Conservation (phyloP, 2,329 filamentous ascomycete genomes). For the Microcera coccophila region DNA sequence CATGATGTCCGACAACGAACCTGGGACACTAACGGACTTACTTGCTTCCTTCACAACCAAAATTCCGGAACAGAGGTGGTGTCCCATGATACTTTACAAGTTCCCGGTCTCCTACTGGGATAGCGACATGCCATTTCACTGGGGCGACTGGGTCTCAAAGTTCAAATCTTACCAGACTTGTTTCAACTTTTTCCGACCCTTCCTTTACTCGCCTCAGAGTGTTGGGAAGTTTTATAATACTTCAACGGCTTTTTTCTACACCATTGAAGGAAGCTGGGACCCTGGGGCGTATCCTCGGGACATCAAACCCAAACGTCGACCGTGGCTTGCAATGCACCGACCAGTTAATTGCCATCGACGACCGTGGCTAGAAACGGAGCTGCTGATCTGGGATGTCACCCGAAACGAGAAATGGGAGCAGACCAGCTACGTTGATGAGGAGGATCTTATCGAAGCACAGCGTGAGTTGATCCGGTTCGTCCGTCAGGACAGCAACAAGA, state of each 20-base stretch:
- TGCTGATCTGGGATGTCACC: slow-evolving; percentile 53
- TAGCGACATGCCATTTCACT: slow-evolving; percentile 22
- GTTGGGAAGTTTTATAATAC: slow-evolving; percentile 18
- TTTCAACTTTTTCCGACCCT: slow-evolving; percentile 17
- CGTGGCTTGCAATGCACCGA: slow-evolving; percentile 51
- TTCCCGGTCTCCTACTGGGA: slow-evolving; percentile 41
- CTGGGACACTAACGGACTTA: too few species aligned
- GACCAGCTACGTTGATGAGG: slow-evolving; percentile 21
- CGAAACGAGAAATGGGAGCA: slow-evolving; percentile 25
- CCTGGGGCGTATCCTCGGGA: slow-evolving; percentile 14
- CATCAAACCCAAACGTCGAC: slow-evolving; percentile 33
- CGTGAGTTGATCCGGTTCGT: slow-evolving; percentile 40
- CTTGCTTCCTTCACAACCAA: slow-evolving; percentile 8
- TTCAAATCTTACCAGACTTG: slow-evolving; percentile 24
- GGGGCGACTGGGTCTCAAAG: slow-evolving; percentile 14
- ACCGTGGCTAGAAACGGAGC: slow-evolving; percentile 37
- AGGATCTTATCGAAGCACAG: slow-evolving; percentile 45
- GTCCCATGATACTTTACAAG: slow-evolving; percentile 32
- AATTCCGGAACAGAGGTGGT: slow-evolving; percentile 3
- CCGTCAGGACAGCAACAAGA: slow-evolving; percentile 21
- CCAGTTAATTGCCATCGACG: slow-evolving; percentile 36
- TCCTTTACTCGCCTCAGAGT: background rate
- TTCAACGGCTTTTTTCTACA: slow-evolving; percentile 47
- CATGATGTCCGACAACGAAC: too few species aligned
- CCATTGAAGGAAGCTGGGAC: slow-evolving; percentile 38